Evolutionary conservation across 2,329 filamentous ascomycete genomes (phyloP).

Genomic region (Trichoderma koningiopsis): DNA sequence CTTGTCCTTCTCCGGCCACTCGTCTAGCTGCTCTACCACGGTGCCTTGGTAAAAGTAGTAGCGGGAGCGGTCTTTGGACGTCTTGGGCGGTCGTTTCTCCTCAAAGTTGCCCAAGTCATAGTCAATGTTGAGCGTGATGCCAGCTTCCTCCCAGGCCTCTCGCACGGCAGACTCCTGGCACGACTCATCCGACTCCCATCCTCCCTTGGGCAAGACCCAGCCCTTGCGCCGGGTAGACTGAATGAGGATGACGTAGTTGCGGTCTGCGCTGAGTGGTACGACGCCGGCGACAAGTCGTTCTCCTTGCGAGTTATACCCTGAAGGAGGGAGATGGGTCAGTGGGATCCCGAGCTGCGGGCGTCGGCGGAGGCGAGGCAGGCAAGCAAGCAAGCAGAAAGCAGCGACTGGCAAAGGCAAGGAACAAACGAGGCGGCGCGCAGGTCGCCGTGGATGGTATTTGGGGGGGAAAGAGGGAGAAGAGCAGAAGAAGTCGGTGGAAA

Average conservation of each 20-base stretch:
- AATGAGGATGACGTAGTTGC: conserved; percentile 86
- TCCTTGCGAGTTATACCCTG: conserved; percentile 90
- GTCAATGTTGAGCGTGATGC: conserved; percentile 81
- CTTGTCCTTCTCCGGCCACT: conserved; percentile 96
- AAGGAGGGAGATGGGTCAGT: conserved; percentile 33
- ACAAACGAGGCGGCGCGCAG: conserved; percentile 10
- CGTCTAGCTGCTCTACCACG: conserved; percentile 80
- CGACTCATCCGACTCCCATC: conserved; percentile 94
- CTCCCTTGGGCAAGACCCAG: conserved; percentile 97
- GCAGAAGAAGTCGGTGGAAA: not conserved
- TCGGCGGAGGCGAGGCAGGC: conserved; percentile 25
- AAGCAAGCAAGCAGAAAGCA: not conserved
- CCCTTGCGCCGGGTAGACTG: conserved; percentile 88
- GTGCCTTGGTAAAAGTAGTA: conserved; percentile 86
- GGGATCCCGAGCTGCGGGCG: conserved; percentile 26
- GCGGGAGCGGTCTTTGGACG: conserved; percentile 61
- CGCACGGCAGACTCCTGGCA: conserved; percentile 81
- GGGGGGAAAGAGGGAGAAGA: not conserved
- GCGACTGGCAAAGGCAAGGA: not conserved
- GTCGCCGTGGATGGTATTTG: not conserved
- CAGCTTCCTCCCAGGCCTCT: conserved; percentile 98
- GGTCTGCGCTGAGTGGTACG: conserved; percentile 84
- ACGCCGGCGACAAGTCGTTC: conserved; percentile 94
- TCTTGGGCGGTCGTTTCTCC: conserved; percentile 80
- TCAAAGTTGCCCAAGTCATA: conserved; percentile 84